Evolutionary conservation across 208 protist genomes (phyloP), one percentile per base, ranked within the genome.

Genomic region (Acanthamoeba lenticulata): DNA sequence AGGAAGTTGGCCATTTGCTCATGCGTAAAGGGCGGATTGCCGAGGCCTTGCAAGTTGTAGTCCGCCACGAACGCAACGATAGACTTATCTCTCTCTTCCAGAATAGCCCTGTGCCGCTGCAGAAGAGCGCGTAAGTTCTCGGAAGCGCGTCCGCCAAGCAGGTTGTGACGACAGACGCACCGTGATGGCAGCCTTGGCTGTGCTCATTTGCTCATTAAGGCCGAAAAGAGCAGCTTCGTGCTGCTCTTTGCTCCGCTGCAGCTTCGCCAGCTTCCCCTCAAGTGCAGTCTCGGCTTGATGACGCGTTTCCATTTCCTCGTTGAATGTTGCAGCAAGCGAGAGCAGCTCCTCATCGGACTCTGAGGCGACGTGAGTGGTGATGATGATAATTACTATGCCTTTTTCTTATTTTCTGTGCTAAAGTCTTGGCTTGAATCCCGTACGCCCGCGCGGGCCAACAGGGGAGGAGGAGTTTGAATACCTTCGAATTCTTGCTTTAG

Each of bases 301-400:
- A 19, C 72, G 34, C 3, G 34, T 11, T 29, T 40, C 27, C 29
- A 94, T n/a, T 38, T 94, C 94, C 57, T 94, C 60, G 40, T 92
- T 65, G 29, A 95, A 95, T 19, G 38, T 42, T 1, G 40, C 72
- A 17, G 49, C 38, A 67, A 95, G 83, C 1, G 86, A 74, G 7
- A 94, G 19, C 36, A 95, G 49, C 7, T 95, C 94, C 27, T 94
- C 94, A 49, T 94, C 90, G 9, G 79, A 24, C 19, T 95, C 91
- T 29, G 74, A 36, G 1, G 65, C 65, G n/a, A n/a, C 55, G 38
- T 15, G 42, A 42, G 19, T 17, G 15, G 38, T 36, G 21, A n/a
- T n/a, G n/a, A n/a, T n/a, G n/a, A n/a, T n/a, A n/a, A n/a, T n/a
- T n/a, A n/a, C n/a, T n/a, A n/a, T n/a, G n/a, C n/a, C n/a, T n/a